Base-by-base conservation (phyloP, 192 early-diverging fungal species). In the Fimicolochytrium jonesii region DNA sequence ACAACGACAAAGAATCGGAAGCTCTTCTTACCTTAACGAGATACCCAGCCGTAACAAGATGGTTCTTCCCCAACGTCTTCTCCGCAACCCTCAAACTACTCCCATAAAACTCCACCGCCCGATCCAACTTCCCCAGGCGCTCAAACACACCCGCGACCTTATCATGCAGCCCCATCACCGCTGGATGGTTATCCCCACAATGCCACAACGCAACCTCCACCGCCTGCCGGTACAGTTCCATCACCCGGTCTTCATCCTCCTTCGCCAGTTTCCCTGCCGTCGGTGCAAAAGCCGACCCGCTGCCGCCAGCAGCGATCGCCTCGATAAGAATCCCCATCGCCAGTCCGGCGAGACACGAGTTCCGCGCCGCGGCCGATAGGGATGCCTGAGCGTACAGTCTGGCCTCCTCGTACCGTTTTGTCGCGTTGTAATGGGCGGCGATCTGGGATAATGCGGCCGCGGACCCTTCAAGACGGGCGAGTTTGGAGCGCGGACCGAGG, bases 31-130 rank as follows among this genome's bases (percentile, higher is more conserved):
- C 77, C 65, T 70, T 61, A 3, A 70, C 59, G 18, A 77, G 50
- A 61, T 81, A 78, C 5, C 73, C 76, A 6, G 73, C 79, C 30
- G 79, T 81, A 15, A 71, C 61, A 5, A 61, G 23, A 44, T 81
- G 79, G 22, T 56, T 74, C 64, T 76, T 76, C 6, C 79, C 79
- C 11, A 81, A 51, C 10, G 58, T 45, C 18, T 67, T 49, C 3
- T 71, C 33, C 20, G 71, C 73, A 64, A 75, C 68, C 13, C 64
- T 64, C 59, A 81, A 29, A 53, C 66, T 67, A 10, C 23, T 46
- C n/a, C 36, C 42, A 53, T 78, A 75, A 37, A 61, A 72, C 26
- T 76, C 70, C 50, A 78, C 37, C 3, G 76, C 75, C 20, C 59
- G 50, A 29, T 50, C 43, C 26, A 59, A 54, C 36, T 47, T 39